These are phyloP conservation scores for Quercus mongolica DNA, from an alignment of 306 rosid species.

Conservation along the genomic window DNA sequence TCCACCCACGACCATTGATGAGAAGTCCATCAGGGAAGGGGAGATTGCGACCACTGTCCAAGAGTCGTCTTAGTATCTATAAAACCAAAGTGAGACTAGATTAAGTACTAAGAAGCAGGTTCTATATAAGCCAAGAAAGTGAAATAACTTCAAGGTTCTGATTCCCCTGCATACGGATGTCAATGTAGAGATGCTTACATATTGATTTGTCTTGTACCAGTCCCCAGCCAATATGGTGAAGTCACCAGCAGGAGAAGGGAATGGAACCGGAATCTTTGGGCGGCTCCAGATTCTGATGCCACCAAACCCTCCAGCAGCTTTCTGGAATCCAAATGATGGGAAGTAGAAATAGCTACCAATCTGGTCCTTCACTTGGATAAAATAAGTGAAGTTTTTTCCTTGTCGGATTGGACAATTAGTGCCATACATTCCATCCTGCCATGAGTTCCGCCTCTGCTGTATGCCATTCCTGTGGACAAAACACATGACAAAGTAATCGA, in stretches of 20 bases:
- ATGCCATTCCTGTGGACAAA: constrained; percentile 72
- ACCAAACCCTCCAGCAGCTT: constrained; percentile 77
- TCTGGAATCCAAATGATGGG: constrained; percentile 63
- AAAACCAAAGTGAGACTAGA: neutral
- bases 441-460: constrained; percentile 93
- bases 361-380: constrained; percentile 57
- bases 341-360: constrained; percentile 67
- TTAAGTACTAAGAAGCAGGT: neutral
- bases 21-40: constrained; percentile 89
- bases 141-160: constrained; percentile 12
- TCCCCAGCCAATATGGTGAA: constrained; percentile 79
- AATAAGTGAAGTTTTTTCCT: constrained; percentile 57
- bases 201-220: constrained; percentile 77
- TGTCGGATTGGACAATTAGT: constrained; percentile 67
- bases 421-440: constrained; percentile 70
- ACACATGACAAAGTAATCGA: neutral
- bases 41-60: constrained; percentile 73
- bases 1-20: constrained; percentile 93
- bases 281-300: constrained; percentile 88
- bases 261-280: constrained; percentile 88
- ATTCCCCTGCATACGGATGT: neutral
- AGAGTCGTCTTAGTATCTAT: constrained; percentile 61
- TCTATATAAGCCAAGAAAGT: neutral
- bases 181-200: constrained; percentile 33
- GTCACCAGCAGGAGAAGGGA: constrained; percentile 88